Percentiles rank a stretch among this genome's conserved stretches.
phyloP scores from a whole-genome alignment of 2,329 filamentous ascomycete genomes.

The Sodiomyces alkalinus region DNA sequence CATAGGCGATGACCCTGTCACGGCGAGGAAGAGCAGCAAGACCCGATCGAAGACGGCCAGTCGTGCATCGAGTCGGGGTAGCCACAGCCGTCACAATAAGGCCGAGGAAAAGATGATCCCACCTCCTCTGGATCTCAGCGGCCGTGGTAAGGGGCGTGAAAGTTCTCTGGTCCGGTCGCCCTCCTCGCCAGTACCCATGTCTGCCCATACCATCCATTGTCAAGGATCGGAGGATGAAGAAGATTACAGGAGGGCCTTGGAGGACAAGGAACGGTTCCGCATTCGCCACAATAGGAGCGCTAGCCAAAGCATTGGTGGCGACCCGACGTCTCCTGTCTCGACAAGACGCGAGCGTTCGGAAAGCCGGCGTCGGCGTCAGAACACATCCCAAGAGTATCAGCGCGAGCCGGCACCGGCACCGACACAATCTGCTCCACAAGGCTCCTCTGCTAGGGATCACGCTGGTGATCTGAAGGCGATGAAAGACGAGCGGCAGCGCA shows the following conservation, averaged over 20 bases:
- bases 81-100: constrained; percentile 4
- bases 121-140: constrained; percentile 42
- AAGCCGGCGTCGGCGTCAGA: constrained; percentile 18
- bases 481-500: constrained; percentile 46
- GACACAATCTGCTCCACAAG: too few species aligned
- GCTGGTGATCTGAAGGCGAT: constrained; percentile 38
- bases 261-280: constrained; percentile 40
- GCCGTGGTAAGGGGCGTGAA: constrained; percentile 45
- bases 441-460: constrained; percentile 31
- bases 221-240: constrained; percentile 51
- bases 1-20: constrained; percentile 22
- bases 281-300: constrained; percentile 37
- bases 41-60: constrained; percentile 20
- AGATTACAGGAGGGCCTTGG: constrained; percentile 36
- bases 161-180: constrained; percentile 54
- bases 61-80: constrained; percentile 33
- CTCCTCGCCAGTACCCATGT: constrained; percentile 66
- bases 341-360: constrained; percentile 21
- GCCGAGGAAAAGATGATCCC: too few species aligned
- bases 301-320: constrained; percentile 22
- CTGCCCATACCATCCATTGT: constrained; percentile 37
- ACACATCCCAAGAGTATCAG: constrained; percentile 15
- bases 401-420: constrained; percentile 16
- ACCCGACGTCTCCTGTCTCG: constrained; percentile 19
- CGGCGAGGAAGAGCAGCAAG: constrained; percentile 26